Evolutionary conservation across 164 flowering plant genomes (phyloP), one percentile per base, ranked within the genome.

Genomic region (Paratinospora sagittata): DNA sequence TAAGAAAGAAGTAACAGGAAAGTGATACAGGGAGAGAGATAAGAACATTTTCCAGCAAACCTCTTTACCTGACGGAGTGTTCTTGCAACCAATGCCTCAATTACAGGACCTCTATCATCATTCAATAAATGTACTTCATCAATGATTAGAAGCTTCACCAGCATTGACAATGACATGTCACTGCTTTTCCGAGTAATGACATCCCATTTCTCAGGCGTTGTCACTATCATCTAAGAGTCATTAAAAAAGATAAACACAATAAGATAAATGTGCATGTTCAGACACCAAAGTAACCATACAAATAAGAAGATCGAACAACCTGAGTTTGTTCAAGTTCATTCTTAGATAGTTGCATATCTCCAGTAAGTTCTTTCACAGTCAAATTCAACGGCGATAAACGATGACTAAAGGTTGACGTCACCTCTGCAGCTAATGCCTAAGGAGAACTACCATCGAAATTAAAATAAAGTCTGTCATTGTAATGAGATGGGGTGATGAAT

Each of bases 141-240:
- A 81, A 96, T 93, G 68, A 96, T 96, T 67, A 96, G 81, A 65
- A 96, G 96, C 76, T 96, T 96, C 73, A 96, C 98, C 41, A 96
- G 81, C 98, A 89, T 84, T 45, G 98, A 92, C 68, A 96, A 86
- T 49, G 98, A 82, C 99, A 93, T 96, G 78, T 96, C 99, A 81
- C 98, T 93, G 81, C 99, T 96, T 82, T 96, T 96, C 69, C 99
- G 96, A 74, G 99, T 95, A 75, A 96, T 96, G 33, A 96, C 99
- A 77, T 96, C 99, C 99, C 99, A 96, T 80, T 96, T 96, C 81
- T 96, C 98, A 27, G 99, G 99, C 58, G 99, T 96, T 71, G 99
- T 96, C 67, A 96, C 99, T 77, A 96, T 96, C 99, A 96, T 96
- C 99, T 96, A 86, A 80, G 70, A 57, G 37, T 33, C 61, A 27